These are phyloP conservation scores for Echinosophora koreensis DNA, from an alignment of 306 rosid species.

Conservation along the genomic window DNA sequence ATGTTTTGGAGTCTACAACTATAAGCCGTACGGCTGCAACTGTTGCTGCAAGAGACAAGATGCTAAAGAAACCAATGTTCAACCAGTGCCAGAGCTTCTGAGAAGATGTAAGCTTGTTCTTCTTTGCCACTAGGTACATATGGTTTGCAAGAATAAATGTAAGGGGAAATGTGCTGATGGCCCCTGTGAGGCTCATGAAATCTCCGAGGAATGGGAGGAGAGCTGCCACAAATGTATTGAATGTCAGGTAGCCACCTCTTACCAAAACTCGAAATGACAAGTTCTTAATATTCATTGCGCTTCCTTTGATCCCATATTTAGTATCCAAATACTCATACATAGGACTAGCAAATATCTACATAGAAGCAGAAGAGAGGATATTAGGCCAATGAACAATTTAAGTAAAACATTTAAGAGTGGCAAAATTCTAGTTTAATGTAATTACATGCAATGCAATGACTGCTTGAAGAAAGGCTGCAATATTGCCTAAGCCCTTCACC, in stretches of 20 bases:
- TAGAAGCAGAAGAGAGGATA: constrained; percentile 31
- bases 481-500: constrained; percentile 76
- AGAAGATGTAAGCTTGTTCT: constrained; percentile 50
- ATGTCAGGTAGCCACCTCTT: constrained; percentile 83
- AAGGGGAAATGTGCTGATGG: constrained; percentile 91
- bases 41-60: constrained; percentile 70
- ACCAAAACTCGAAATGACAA: constrained; percentile 65
- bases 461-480: constrained; percentile 84
- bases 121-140: constrained; percentile 85
- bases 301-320: constrained; percentile 75
- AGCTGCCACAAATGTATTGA: constrained; percentile 78
- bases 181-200: constrained; percentile 97
- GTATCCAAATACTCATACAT: constrained; percentile 92
- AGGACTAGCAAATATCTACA: constrained; percentile 93
- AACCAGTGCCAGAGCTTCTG: constrained; percentile 88
- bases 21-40: constrained; percentile 83
- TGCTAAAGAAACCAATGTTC: constrained; percentile 73
- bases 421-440: constrained; percentile 32
- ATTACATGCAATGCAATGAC: constrained; percentile 88
- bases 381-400: constrained; percentile 10
- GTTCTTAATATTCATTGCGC: constrained; percentile 63
- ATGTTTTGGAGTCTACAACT: constrained; percentile 80
- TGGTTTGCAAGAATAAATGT: constrained; percentile 96
- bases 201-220: constrained; percentile 95
- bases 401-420: constrained; percentile 4